phyloP scores from a whole-genome alignment of 495 filamentous ascomycete species.

The Bombardia bombarda region DNA sequence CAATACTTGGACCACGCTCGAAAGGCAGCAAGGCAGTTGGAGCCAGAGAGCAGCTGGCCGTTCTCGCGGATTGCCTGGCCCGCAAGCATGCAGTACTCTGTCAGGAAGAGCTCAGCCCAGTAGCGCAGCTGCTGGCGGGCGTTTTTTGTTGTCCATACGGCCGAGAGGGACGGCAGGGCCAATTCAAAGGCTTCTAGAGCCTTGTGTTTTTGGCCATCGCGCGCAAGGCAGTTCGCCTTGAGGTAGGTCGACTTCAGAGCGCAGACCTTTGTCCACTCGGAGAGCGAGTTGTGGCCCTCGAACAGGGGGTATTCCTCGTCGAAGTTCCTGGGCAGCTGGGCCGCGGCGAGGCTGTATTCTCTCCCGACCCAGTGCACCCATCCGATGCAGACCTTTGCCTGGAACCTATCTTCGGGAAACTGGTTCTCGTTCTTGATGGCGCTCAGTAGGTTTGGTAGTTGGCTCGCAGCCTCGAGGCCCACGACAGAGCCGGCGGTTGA shows the following conservation, averaged over 20 bases:
- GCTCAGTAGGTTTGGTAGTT: conserved; percentile 55
- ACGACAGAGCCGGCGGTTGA: conserved; percentile 24
- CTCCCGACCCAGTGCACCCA: conserved; percentile 74
- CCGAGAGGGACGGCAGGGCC: conserved; percentile 50
- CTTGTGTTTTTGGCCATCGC: conserved; percentile 41
- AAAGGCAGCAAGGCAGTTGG: conserved; percentile 47
- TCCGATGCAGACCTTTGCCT: conserved; percentile 70
- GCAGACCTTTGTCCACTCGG: conserved; percentile 73
- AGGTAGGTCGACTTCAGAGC: conserved; percentile 70
- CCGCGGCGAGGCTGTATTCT: conserved; percentile 54
- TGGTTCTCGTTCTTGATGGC: conserved; percentile 56
- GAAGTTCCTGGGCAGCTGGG: conserved; percentile 55
- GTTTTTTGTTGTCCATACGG: conserved; percentile 31
- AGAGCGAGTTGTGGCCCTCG: conserved; percentile 37
- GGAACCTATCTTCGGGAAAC: conserved; percentile 61
- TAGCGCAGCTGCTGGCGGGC: conserved; percentile 53
- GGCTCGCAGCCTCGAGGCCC: conserved; percentile 36
- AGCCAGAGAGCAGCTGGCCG: conserved; percentile 33
- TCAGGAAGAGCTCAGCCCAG: conserved; percentile 73
- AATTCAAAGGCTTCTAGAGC: conserved; percentile 58
- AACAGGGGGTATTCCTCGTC: conserved; percentile 43
- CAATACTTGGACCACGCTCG: conserved; percentile 56
- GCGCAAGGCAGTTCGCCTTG: conserved; percentile 60
- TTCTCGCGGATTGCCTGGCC: conserved; percentile 45
- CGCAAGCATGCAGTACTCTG: conserved; percentile 59